Evolutionary conservation across 1,284 basidiomycete species (phyloP).

Genomic region (Blastosporella zonata): DNA sequence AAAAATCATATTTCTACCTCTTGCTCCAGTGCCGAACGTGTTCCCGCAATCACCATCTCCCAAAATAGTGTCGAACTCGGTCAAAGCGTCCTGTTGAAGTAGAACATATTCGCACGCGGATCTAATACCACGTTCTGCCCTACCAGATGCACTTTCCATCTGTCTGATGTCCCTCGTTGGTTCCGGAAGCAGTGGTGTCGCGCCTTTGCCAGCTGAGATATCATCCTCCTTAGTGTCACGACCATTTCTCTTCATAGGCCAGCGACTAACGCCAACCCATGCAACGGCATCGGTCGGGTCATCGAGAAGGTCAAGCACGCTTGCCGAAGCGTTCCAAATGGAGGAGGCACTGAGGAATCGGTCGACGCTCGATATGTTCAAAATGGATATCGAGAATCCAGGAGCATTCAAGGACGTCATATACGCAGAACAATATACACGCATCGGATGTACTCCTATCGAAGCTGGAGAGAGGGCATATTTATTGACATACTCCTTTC

Average conservation of each 20-base stretch:
- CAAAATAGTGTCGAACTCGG: slow-evolving; percentile 32
- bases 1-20: slow-evolving; percentile 14
- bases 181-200: not conserved
- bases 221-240: not conserved
- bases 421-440: slow-evolving; percentile 35
- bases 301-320: slow-evolving; percentile 29
- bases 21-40: slow-evolving; percentile 34
- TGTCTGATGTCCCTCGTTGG: not conserved
- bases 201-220: not conserved
- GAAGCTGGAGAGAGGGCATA: slow-evolving; percentile 12
- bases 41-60: slow-evolving; percentile 41
- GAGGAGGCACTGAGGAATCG: slow-evolving; percentile 7
- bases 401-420: slow-evolving; percentile 41
- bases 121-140: slow-evolving; percentile 17
- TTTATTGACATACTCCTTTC: not conserved
- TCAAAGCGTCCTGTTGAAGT: slow-evolving; percentile 25
- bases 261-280: slow-evolving; percentile 28
- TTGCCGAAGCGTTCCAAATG: slow-evolving; percentile 10
- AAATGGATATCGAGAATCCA: slow-evolving; percentile 35
- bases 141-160: slow-evolving; percentile 11
- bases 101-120: slow-evolving; percentile 29
- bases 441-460: slow-evolving; percentile 24
- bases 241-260: slow-evolving; percentile 15
- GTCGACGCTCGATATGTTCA: slow-evolving; percentile 30
- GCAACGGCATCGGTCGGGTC: slow-evolving; percentile 32